phyloP scores from a whole-genome alignment of 306 rosid genomes.

The Purshia tridentata region DNA sequence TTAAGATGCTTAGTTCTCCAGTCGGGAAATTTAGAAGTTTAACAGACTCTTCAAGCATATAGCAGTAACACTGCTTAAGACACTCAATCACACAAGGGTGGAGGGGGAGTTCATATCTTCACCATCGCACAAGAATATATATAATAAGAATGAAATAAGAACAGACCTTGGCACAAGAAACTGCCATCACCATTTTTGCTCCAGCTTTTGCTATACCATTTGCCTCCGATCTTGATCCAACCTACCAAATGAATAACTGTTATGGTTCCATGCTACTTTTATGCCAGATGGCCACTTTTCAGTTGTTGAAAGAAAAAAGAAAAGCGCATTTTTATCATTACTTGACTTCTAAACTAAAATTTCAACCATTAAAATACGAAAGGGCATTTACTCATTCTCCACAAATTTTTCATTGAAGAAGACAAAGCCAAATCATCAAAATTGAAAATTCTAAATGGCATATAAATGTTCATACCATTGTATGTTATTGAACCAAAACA shows the following conservation, averaged over 20 bases:
- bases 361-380: background rate
- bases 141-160: background rate
- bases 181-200: conserved; percentile 99
- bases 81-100: background rate
- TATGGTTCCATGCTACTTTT: conserved; percentile 14
- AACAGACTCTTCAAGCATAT: no score
- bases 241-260: conserved; percentile 46
- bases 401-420: background rate
- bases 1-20: background rate
- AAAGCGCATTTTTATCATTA: no score
- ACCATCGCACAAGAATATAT: background rate
- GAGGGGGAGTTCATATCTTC: background rate
- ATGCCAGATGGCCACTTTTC: no score
- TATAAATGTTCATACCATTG: background rate
- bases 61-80: background rate
- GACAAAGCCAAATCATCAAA: conserved; percentile 5
- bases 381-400: background rate
- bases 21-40: background rate
- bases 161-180: conserved; percentile 93
- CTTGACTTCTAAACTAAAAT: background rate
- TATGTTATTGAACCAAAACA: background rate
- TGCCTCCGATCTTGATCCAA: conserved; percentile 96
- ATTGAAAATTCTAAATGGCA: background rate
- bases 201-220: conserved; percentile 93
- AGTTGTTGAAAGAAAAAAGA: no score